Evolutionary conservation across 169 alveolate genomes (phyloP).

Genomic region (Plasmodium sp.): DNA sequence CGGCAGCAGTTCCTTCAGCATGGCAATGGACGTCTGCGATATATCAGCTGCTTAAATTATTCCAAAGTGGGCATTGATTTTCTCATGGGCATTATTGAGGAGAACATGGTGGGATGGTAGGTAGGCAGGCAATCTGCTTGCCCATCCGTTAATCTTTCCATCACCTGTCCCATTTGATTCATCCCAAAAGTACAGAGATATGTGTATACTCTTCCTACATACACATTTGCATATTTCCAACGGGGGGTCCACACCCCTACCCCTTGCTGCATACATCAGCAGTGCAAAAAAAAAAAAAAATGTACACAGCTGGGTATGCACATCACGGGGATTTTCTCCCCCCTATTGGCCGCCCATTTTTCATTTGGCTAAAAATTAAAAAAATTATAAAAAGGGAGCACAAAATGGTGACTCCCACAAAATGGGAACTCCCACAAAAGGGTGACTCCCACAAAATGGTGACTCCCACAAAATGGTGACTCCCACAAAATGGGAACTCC

Average conservation of each 20-base stretch:
- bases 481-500: too few relatives aligned
- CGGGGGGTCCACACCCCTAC: not conserved
- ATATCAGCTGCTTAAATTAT: conserved; percentile 58
- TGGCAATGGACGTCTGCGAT: conserved; percentile 41
- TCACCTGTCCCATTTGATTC: not conserved
- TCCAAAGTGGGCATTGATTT: conserved; percentile 49
- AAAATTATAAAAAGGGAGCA: not conserved
- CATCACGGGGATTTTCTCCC: not conserved
- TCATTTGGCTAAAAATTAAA: not conserved
- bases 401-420: not conserved
- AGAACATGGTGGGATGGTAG: conserved; percentile 50
- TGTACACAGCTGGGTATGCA: not conserved
- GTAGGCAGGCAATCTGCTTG: not conserved
- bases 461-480: not conserved
- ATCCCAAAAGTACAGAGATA: not conserved
- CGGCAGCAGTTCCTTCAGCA: conserved; percentile 13
- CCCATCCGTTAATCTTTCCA: not conserved
- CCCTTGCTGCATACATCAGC: not conserved
- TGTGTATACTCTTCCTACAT: not conserved
- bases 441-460: not conserved
- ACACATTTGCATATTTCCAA: not conserved
- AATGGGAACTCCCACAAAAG: not conserved
- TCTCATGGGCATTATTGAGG: conserved; percentile 32
- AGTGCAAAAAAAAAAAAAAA: too few relatives aligned
- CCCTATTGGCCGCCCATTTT: not conserved